Percentiles rank a stretch among this genome's conserved stretches.
Evolutionary conservation across 192 early-diverging fungal species (phyloP).

Genomic region (Coemansia sp.): DNA sequence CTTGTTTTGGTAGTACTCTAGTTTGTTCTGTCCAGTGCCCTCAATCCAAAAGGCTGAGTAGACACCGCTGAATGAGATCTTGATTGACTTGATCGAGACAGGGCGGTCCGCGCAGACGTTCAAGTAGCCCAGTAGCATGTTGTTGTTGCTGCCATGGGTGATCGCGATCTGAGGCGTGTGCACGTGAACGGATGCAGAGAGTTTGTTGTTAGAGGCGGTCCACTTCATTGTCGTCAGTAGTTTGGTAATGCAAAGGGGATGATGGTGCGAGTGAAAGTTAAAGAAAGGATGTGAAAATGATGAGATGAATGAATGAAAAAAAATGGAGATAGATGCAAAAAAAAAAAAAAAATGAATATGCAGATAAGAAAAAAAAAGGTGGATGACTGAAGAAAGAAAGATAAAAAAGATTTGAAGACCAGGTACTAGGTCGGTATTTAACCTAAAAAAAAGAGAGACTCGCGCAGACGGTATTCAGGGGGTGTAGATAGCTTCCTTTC

Average conservation of each 20-base stretch:
- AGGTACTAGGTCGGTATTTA: not conserved
- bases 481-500: not conserved
- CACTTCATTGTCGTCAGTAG: conserved; percentile 24
- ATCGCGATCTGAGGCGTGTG: conserved; percentile 42
- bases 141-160: conserved; percentile 40
- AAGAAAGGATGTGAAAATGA: not conserved
- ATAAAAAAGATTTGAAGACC: not conserved
- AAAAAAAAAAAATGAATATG: not conserved
- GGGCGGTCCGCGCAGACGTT: conserved; percentile 17
- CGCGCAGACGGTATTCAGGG: conserved; percentile 12
- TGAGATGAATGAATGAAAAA: not conserved
- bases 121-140: conserved; percentile 38
- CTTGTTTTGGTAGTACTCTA: conserved; percentile 42
- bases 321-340: not conserved
- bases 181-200: conserved; percentile 25
- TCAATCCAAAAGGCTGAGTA: conserved; percentile 40
- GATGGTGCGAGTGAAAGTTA: not conserved
- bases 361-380: conserved; percentile 8
- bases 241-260: not conserved
- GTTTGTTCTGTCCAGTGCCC: conserved; percentile 23
- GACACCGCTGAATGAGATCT: conserved; percentile 25
- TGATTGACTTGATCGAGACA: conserved; percentile 28
- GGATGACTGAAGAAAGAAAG: not conserved
- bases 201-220: conserved; percentile 15
- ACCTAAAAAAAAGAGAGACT: not conserved